Conservation (phyloP, 768 basidiomycete genomes). For the Dendrothele bispora region DNA sequence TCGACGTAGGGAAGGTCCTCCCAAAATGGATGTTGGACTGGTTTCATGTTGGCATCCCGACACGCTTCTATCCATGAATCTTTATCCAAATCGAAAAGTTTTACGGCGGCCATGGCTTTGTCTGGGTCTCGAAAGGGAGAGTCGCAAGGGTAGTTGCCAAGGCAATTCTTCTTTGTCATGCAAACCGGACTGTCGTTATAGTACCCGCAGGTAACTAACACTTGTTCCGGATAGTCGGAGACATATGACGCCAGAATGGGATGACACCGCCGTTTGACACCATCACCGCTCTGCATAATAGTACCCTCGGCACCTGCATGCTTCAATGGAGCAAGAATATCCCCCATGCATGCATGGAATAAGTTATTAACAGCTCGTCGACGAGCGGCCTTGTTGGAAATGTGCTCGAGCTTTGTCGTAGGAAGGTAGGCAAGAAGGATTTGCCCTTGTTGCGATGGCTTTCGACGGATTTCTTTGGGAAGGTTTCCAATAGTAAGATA, state of each 20-base stretch:
- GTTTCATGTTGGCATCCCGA: too few species aligned
- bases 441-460: constrained; percentile 13
- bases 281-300: too few species aligned
- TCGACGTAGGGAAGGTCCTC: too few species aligned
- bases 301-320: neutral
- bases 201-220: too few species aligned
- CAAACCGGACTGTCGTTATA: constrained; percentile 11
- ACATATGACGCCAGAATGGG: constrained; percentile 16
- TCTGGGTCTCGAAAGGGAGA: neutral
- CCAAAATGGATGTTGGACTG: too few species aligned
- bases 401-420: constrained; percentile 23
- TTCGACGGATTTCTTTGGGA: too few species aligned
- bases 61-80: constrained; percentile 5
- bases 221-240: constrained; percentile 15
- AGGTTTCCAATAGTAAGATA: too few species aligned
- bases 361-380: constrained; percentile 16
- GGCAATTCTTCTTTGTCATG: neutral
- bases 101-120: neutral
- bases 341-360: constrained; percentile 27
- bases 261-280: constrained; percentile 16
- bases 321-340: constrained; percentile 24
- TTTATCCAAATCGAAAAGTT: neutral
- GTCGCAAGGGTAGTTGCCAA: neutral
- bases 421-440: too few species aligned
- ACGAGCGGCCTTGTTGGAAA: constrained; percentile 8